Evolutionary conservation across 139 green algal genomes (phyloP), one percentile per base, ranked within the genome.

Genomic region (Mesotaenium endlicherianum): DNA sequence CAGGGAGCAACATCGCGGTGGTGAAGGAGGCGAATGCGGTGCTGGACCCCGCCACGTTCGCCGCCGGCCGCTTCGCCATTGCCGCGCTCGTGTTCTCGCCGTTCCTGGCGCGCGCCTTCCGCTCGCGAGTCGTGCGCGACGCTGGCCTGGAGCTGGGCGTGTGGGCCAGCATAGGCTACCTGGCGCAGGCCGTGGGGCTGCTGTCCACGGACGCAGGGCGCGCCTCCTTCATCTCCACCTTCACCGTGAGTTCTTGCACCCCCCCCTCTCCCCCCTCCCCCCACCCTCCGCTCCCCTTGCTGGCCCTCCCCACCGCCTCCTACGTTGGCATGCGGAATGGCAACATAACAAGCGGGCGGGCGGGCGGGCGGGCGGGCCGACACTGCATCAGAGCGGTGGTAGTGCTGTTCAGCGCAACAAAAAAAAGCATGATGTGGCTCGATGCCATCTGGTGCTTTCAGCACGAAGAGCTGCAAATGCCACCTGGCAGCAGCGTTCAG

Each of bases 171-270:
- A 8, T 75, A 17, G 83, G 20, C 4, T 88, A 84, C 45, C n/a
- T 82, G 43, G 93, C 80, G 45, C 93, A 97, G 77, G 75, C 86
- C 0, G 31, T 91, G 20, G 93, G 89, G 0, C 83, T 97, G 14
- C 50, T 91, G 1, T 88, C 89, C 58, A 93, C 92, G 1, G 91
- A 95, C 43, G 93, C 93, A 3, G 91, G 86, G 0, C 74, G 92
- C 26, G 93, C 89, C 16, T 92, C 83, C 41, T 94, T 97, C 64
- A 88, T 97, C 2, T 92, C 84, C 60, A 93, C 93, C 0, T 94
- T 97, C 83, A 97, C 93, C 14, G 93, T 97, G 36, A 43, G 69
- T 42, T 31, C 64, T 47, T 11, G 14, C 64, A 11, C 17, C 16
- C 16, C 14, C 14, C 64, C 14, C 16, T 75, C 14, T 14, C 34